Conservation (phyloP, 2,329 filamentous ascomycete genomes). For the Parastagonospora avenae region DNA sequence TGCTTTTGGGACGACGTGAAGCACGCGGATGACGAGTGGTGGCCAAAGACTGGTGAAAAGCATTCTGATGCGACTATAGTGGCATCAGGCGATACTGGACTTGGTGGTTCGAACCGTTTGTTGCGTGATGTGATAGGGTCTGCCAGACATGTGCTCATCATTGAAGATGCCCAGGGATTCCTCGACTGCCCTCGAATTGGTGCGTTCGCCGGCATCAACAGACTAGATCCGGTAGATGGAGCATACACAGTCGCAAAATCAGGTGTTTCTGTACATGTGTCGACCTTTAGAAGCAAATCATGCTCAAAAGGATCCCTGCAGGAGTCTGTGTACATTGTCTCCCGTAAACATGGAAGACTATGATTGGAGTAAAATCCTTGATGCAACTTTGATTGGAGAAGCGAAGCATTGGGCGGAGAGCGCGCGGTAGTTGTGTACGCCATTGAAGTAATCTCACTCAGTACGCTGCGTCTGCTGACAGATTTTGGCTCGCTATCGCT, state of each 20-base stretch:
- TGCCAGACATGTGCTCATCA: not conserved
- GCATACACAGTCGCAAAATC: constrained; percentile 34
- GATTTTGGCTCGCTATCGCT: constrained; percentile 12
- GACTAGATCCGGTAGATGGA: constrained; percentile 22
- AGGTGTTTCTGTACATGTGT: constrained; percentile 32
- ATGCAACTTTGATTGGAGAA: constrained; percentile 30
- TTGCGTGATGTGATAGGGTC: too few species aligned
- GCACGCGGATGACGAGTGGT: not conserved
- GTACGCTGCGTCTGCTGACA: constrained; percentile 9
- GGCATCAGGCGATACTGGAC: constrained; percentile 5
- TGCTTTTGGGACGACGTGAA: constrained; percentile 4
- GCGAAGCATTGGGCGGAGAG: constrained; percentile 17
- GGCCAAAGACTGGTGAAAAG: constrained; percentile 2
- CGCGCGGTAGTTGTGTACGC: constrained; percentile 19
- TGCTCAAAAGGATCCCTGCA: constrained; percentile 35
- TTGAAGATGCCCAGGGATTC: constrained; percentile 1
- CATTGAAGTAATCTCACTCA: constrained; percentile 24
- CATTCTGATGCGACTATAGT: not conserved
- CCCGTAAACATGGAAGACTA: constrained; percentile 11
- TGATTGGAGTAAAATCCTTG: constrained; percentile 15
- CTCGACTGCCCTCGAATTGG: not conserved
- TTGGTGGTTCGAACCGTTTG: too few species aligned
- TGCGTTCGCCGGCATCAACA: too few species aligned
- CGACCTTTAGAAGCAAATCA: constrained; percentile 36
- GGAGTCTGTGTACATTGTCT: constrained; percentile 19